These are phyloP conservation scores for Amanita subjunquillea DNA, from an alignment of 768 basidiomycete species.

Conservation along the genomic window DNA sequence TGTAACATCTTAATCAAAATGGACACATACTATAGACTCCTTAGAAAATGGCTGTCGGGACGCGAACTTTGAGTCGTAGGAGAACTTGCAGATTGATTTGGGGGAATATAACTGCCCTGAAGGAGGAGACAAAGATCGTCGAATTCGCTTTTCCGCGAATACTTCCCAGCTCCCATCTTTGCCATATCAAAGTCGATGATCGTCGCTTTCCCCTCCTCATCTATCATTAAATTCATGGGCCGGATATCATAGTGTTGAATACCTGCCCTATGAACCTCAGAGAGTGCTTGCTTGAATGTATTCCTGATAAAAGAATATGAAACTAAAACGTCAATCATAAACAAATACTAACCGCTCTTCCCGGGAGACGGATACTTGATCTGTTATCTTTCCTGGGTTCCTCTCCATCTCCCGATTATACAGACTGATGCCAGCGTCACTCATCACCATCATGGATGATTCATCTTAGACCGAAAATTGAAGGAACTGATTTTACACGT, in stretches of 20 bases:
- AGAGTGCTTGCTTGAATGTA: too few relatives aligned
- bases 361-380: neutral
- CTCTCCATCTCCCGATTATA: neutral
- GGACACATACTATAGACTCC: neutral
- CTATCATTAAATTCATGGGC: neutral
- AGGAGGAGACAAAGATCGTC: too few relatives aligned
- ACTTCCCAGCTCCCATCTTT: neutral
- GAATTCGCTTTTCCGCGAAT: neutral
- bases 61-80: neutral
- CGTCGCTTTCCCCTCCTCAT: neutral
- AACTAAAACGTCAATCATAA: too few relatives aligned
- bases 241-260: neutral
- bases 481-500: neutral
- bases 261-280: too few relatives aligned
- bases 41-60: neutral
- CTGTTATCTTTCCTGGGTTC: neutral
- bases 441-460: neutral
- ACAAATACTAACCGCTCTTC: too few relatives aligned
- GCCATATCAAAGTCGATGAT: slow-evolving; percentile 1
- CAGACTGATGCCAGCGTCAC: neutral
- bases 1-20: too few relatives aligned
- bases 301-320: too few relatives aligned
- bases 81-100: neutral
- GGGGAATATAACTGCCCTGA: too few relatives aligned
- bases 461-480: neutral